Conservation (phyloP, 331 rosid genomes). For the Dryas integrifolia region DNA sequence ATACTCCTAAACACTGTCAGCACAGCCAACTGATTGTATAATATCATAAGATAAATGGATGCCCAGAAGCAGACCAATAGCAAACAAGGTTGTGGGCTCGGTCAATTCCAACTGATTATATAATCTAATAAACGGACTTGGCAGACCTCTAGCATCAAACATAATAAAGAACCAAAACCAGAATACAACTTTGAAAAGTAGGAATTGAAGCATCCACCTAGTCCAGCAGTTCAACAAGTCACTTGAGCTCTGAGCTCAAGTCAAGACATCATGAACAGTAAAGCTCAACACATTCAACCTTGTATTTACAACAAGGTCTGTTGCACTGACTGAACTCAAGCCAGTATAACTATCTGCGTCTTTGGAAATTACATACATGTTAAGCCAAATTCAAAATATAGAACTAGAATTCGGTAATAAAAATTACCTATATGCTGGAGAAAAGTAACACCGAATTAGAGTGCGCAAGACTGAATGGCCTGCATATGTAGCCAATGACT, state of each 20-base stretch:
- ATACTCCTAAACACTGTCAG: background rate
- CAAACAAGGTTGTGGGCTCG: background rate
- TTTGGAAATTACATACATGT: background rate
- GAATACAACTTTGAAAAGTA: background rate
- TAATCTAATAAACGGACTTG: background rate
- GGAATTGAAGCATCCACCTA: background rate
- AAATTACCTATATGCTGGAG: constrained; percentile 78
- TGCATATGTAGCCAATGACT: constrained; percentile 73
- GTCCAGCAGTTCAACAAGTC: background rate
- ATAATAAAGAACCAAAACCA: background rate
- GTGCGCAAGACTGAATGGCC: constrained; percentile 87
- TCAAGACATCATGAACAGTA: background rate
- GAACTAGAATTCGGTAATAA: background rate
- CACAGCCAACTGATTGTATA: background rate
- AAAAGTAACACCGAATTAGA: constrained; percentile 88
- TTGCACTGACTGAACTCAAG: background rate
- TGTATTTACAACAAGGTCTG: background rate
- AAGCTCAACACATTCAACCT: background rate
- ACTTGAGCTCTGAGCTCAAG: background rate
- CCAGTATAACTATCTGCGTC: background rate
- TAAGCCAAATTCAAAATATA: constrained; percentile 1
- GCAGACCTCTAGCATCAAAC: background rate
- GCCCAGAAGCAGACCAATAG: background rate
- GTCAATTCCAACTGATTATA: background rate
- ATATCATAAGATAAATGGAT: background rate